Evolutionary conservation across 2,329 filamentous ascomycete species (phyloP).

Genomic region (Calycina herbarum): DNA sequence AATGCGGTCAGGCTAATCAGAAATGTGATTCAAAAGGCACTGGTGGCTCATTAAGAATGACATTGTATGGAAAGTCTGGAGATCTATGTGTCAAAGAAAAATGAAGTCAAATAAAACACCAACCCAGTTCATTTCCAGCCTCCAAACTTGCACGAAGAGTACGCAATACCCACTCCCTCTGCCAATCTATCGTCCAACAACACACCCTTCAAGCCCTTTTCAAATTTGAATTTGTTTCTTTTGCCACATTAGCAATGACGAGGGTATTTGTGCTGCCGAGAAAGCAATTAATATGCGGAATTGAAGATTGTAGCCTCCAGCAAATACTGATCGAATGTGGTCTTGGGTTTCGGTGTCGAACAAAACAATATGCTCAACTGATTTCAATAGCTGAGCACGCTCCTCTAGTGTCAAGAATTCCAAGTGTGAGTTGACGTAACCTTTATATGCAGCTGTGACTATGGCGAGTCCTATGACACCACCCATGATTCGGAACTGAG

Average conservation of each 20-base stretch:
- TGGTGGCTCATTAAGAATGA: not conserved
- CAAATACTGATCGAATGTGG: not conserved
- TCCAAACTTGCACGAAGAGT: not conserved
- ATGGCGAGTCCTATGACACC: constrained; percentile 9
- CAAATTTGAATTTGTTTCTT: not conserved
- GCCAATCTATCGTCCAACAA: not conserved
- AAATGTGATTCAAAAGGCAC: not conserved
- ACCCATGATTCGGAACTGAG: not conserved
- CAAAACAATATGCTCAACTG: not conserved
- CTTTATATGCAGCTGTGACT: constrained; percentile 10
- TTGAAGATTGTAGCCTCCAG: constrained; percentile 6
- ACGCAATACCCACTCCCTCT: not conserved
- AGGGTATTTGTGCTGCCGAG: not conserved
- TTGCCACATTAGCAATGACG: constrained; percentile 1
- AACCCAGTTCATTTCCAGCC: not conserved
- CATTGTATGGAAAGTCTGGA: not conserved
- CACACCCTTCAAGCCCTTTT: not conserved
- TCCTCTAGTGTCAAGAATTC: not conserved
- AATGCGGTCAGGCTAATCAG: not conserved
- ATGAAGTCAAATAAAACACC: not conserved
- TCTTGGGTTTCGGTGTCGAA: not conserved
- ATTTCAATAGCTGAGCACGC: not conserved
- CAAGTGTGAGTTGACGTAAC: not conserved
- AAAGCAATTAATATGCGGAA: not conserved
- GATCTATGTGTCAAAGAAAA: not conserved